A percentile compares a stretch with the other conserved stretches of the same genome.
phyloP scores from a whole-genome alignment of 805 yeast genomes.

The Metschnikowia vanudenii region DNA sequence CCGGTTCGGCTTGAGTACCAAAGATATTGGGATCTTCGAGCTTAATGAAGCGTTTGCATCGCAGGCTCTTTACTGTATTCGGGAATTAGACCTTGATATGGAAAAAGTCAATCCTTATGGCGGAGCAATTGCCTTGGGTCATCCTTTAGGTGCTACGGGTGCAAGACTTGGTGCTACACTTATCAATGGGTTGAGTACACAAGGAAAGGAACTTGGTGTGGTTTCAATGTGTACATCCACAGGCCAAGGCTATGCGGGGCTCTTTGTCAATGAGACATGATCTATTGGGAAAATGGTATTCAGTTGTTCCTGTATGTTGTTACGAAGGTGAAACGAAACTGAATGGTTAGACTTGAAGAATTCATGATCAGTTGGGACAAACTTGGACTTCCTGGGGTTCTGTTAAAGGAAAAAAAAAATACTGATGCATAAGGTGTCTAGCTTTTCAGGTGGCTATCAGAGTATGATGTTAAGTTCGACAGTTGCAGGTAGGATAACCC shows the following conservation, averaged over 20 bases:
- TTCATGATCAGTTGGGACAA: too few relatives aligned
- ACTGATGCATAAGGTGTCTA: too few relatives aligned
- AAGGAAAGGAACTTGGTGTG: conserved; percentile 33
- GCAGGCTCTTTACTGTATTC: conserved; percentile 22
- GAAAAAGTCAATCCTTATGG: conserved; percentile 41
- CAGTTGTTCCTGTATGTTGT: too few relatives aligned
- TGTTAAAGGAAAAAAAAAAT: too few relatives aligned
- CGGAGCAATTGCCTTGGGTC: conserved; percentile 13
- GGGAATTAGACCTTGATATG: conserved; percentile 26
- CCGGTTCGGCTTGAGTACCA: conserved; percentile 33
- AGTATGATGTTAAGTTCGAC: too few relatives aligned
- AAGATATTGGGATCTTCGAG: conserved; percentile 68
- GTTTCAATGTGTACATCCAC: conserved; percentile 43
- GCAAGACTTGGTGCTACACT: conserved; percentile 42
- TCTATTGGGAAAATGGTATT: not conserved
- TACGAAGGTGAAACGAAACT: too few relatives aligned
- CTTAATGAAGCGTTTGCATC: conserved; percentile 38
- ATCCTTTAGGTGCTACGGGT: conserved; percentile 57
- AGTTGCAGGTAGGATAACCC: too few relatives aligned
- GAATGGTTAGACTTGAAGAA: too few relatives aligned
- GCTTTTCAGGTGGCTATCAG: too few relatives aligned
- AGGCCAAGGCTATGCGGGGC: conserved; percentile 40
- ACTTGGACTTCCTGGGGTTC: too few relatives aligned
- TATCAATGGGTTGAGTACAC: conserved; percentile 30
- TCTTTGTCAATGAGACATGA: conserved; percentile 27